Conservation (phyloP, 2,329 filamentous ascomycete species). For the Penicillium sp. region DNA sequence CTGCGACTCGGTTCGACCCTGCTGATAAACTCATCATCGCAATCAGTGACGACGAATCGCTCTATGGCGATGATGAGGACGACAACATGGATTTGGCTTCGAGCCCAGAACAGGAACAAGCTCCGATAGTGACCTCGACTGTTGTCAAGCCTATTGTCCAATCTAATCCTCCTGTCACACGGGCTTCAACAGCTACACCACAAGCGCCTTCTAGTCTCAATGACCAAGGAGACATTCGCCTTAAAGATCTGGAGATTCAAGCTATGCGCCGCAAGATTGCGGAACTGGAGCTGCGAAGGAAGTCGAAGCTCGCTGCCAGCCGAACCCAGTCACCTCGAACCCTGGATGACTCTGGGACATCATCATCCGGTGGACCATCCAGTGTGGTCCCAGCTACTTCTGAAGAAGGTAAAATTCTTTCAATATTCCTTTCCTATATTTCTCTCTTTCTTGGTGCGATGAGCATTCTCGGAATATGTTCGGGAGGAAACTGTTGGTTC, state of each 20-base stretch:
- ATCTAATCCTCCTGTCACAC: conserved; percentile 33
- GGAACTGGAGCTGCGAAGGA: conserved; percentile 40
- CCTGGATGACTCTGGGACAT: conserved; percentile 18
- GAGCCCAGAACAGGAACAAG: conserved; percentile 23
- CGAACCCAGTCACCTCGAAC: conserved; percentile 30
- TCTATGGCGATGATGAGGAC: conserved; percentile 28
- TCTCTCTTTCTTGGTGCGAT: not conserved
- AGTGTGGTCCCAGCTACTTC: conserved; percentile 1
- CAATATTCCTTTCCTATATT: not conserved
- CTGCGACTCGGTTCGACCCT: conserved; percentile 29
- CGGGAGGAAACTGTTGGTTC: conserved; percentile 13
- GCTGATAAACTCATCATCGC: conserved; percentile 67
- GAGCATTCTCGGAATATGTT: too few relatives aligned
- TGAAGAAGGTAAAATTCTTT: conserved; percentile 7
- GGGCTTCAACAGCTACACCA: conserved; percentile 29
- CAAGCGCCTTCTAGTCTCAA: conserved; percentile 32
- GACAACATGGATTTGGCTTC: conserved; percentile 25
- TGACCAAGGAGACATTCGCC: conserved; percentile 38
- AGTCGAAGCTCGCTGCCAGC: conserved; percentile 34
- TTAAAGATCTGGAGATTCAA: conserved; percentile 43
- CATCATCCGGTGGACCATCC: conserved; percentile 14
- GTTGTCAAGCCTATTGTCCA: conserved; percentile 36
- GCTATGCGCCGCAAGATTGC: conserved; percentile 44
- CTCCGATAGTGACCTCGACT: conserved; percentile 34
- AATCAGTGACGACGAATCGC: conserved; percentile 64